Evolutionary conservation across 345 rosid genomes (phyloP).

Genomic region (Citrus glauca): DNA sequence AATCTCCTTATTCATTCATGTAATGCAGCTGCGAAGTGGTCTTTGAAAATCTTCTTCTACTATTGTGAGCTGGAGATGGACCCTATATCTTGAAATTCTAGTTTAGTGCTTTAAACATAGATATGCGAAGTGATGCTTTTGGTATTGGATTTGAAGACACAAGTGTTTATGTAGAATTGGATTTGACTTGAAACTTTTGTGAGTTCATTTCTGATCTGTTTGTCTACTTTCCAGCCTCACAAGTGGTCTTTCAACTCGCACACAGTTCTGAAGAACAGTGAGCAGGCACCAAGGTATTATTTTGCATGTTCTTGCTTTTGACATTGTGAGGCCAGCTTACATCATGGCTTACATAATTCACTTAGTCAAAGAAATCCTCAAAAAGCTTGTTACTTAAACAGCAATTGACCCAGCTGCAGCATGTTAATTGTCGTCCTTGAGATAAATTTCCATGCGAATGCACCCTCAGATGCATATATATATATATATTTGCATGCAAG

Average conservation of each 20-base stretch:
- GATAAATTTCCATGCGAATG: not conserved
- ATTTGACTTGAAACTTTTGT: not conserved
- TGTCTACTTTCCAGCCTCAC: conserved; percentile 53
- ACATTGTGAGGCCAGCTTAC: not conserved
- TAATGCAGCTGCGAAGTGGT: not conserved
- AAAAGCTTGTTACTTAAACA: not conserved
- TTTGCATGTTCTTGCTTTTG: not conserved
- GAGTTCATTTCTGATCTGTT: conserved; percentile 16
- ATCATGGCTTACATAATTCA: too few relatives aligned
- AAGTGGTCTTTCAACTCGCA: conserved; percentile 90
- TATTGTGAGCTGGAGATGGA: not conserved
- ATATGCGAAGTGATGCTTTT: not conserved
- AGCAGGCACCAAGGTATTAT: conserved; percentile 80
- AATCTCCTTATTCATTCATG: not conserved
- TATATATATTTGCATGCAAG: not conserved
- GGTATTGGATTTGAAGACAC: not conserved
- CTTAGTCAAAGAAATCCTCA: not conserved
- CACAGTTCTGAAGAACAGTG: conserved; percentile 72
- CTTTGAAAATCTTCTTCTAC: not conserved
- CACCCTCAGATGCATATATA: not conserved
- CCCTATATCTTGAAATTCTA: not conserved
- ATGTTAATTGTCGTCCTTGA: not conserved
- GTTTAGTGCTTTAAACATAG: not conserved
- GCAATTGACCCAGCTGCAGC: too few relatives aligned
- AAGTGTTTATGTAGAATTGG: not conserved